Evolutionary conservation across 2,329 filamentous ascomycete species (phyloP), one percentile per base, ranked within the genome.

Genomic region (Tothia fuscella): DNA sequence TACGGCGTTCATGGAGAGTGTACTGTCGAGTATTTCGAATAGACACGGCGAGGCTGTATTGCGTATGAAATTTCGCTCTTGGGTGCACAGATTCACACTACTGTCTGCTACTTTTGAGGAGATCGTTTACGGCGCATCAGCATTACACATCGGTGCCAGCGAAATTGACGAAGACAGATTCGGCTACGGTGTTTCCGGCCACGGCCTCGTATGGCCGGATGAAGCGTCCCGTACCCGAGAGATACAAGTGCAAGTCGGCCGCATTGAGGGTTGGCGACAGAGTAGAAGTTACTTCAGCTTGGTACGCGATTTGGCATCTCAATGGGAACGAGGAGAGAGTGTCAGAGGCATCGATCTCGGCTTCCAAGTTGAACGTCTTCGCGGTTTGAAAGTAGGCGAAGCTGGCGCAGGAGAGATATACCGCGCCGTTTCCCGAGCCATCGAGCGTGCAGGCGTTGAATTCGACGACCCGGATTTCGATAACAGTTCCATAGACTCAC

Each of bases 241-340:
- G 62, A 73, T 98, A 28, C 83, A 87, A 13, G 89, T 87, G 3
- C 94, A 93, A 47, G 86, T 91, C 35, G 86, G 84, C 44, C 74
- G 91, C 43, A 93, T 98, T 47, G 91, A 98, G 64, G 91, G 89
- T 43, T 98, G 91, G 91, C 78, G 91, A 50, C 93, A 86, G 49
- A 96, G 91, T 1, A 74, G 91, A 46, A 93, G 85, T 54, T 98
- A 98, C 57, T 94, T 93, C 63, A 87, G 84, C 50, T 96, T 86
- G 56, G 89, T 96, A 48, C 85, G 93, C 35, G 60, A 64, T 45
- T 49, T 62, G 1, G 60, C 57, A 22, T 48, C 54, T 20, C 41
- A 49, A 12, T 64, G 60, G 60, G 53, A 55, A 34, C 20, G 30
- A 16, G 43, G 12, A 56, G 55, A 37, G 46, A 76, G 30, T 1